Conservation (phyloP, 2,329 filamentous ascomycete genomes). For the Paecilomyces sp. region DNA sequence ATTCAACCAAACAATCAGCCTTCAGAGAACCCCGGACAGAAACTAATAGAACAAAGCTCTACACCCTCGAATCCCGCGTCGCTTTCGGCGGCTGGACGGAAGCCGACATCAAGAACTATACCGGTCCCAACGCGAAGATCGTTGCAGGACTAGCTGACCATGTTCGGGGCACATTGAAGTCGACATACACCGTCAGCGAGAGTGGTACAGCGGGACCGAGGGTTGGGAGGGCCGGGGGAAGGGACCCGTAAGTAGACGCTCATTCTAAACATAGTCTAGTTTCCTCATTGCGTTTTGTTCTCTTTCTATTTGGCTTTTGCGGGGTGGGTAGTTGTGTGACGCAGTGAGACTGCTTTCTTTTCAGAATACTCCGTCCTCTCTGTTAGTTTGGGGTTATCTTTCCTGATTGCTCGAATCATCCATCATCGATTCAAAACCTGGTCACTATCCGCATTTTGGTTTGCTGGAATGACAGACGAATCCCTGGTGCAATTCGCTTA, state of each 20-base stretch:
- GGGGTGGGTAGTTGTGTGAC: neutral
- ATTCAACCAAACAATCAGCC: neutral
- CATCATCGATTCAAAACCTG: neutral
- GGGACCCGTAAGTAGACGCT: constrained; percentile 41
- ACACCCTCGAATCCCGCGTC: constrained; percentile 52
- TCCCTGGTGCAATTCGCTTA: too few species aligned
- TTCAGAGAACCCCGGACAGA: neutral
- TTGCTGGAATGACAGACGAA: neutral
- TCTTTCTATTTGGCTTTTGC: neutral
- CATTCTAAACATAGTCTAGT: neutral
- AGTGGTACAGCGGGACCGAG: constrained; percentile 60
- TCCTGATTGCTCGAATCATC: neutral
- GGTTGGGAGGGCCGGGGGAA: constrained; percentile 45
- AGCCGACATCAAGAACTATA: constrained; percentile 45
- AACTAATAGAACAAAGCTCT: constrained; percentile 29
- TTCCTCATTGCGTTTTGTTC: neutral
- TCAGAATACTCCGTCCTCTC: too few species aligned
- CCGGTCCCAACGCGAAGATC: constrained; percentile 53
- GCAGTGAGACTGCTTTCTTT: neutral
- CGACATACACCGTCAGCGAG: constrained; percentile 53
- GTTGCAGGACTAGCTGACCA: constrained; percentile 51
- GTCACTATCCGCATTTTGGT: neutral
- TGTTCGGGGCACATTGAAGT: constrained; percentile 47
- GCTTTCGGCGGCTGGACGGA: constrained; percentile 56
- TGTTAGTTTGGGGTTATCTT: neutral